Evolutionary conservation across 768 basidiomycete species (phyloP), one percentile per base, ranked within the genome.

Genomic region (Termitomyces sp.): DNA sequence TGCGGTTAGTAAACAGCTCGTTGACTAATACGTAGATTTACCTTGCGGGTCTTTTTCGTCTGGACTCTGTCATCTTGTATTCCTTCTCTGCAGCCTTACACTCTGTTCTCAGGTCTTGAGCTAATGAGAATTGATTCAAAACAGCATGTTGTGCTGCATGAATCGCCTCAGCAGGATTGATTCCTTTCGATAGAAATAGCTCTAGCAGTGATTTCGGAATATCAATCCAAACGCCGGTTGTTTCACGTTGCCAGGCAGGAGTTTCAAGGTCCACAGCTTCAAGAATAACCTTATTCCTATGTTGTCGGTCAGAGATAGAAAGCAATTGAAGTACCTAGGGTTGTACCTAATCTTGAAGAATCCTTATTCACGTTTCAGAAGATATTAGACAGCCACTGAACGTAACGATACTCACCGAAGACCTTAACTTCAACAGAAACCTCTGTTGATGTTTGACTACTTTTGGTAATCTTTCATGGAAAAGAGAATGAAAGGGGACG

Each of bases 71-170:
- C 14, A 71, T 66, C 55, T 77, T 82, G 68, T 85, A 84, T 71
- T 91, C 90, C 66, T 91, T 92, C 66, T 89, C 85, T 4, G 82
- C 72, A 0, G 82, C 82, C 68, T 91, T 92, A 73, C 94, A 95
- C 66, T 95, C 94, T 2, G 92, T 94, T 57, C 75, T 79, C 34
- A 95, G 68, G 56, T 92, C 90, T 31, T 77, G 75, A 0, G 82
- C 79, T 60, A 94, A 73, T 5, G 82, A 75, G 62, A 92, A 92
- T 41, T 83, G 80, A 64, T 92, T 93, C 60, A 95, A 71, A 63
- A 94, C 79, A 0, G 90, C 90, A 66, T 96, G 94, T 62, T 87
- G 78, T 3, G 93, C 92, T 5, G 91, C 82, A 65, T 96, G 93
- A 47, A 95, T 92, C 0, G 87, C 89, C 48, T 83, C 92, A 0